Conservation (phyloP, 2,329 filamentous ascomycete species). For the Fusarium mangiferae region DNA sequence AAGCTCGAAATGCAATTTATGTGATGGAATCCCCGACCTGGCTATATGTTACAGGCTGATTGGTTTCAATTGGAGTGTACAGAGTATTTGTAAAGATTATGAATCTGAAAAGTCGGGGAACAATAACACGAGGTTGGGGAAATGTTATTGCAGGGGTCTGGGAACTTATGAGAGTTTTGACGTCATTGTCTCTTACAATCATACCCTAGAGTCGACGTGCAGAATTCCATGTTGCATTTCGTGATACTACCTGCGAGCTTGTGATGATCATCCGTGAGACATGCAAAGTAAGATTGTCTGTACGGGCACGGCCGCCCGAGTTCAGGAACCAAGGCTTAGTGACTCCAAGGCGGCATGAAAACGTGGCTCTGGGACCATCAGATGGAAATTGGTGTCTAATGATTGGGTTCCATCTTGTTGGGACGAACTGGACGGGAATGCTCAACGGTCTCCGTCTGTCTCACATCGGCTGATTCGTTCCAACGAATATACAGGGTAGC, state of each 20-base stretch:
- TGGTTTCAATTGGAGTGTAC: not conserved
- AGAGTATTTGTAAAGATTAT: not conserved
- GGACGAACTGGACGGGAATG: not conserved
- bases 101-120: not conserved
- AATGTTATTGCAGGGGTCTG: not conserved
- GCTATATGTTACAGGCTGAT: not conserved
- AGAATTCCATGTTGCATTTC: not conserved
- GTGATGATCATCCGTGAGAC: not conserved
- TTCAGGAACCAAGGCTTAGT: constrained; percentile 4
- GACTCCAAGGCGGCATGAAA: not conserved
- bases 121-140: constrained; percentile 11
- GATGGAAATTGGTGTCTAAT: not conserved
- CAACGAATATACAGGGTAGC: not conserved
- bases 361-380: not conserved
- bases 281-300: not conserved
- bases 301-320: not conserved
- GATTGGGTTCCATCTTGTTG: not conserved
- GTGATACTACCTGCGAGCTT: not conserved
- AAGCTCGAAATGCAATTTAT: not conserved
- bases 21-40: not conserved
- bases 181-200: not conserved
- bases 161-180: constrained; percentile 15
- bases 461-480: accelerated
- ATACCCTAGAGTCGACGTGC: not conserved
- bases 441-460: too few relatives aligned